Percentiles rank a stretch among this genome's conserved stretches.
Conservation (phyloP, 1,284 basidiomycete genomes). For the Xanthoconium separans region DNA sequence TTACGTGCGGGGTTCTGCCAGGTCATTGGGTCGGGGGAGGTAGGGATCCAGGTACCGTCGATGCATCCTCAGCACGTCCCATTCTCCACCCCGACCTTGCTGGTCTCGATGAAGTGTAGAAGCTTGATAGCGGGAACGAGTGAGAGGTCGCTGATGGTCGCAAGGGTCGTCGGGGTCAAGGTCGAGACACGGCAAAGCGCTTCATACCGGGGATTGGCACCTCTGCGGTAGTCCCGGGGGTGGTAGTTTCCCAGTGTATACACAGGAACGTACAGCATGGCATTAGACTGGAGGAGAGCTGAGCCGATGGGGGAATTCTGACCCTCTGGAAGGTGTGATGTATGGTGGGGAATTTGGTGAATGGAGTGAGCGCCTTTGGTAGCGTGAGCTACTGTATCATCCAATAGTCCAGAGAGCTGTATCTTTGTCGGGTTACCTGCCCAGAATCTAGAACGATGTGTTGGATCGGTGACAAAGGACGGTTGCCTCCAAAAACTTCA, state of each 20-base stretch:
- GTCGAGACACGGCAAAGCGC: constrained; percentile 54
- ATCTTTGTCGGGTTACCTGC: not conserved
- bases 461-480: not conserved
- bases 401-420: constrained; percentile 60
- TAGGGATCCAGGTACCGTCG: constrained; percentile 55
- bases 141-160: constrained; percentile 40
- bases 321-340: constrained; percentile 59
- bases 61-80: constrained; percentile 71
- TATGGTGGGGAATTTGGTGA: constrained; percentile 71
- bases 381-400: not conserved
- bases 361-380: constrained; percentile 68
- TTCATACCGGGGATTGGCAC: constrained; percentile 60
- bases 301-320: constrained; percentile 60
- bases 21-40: constrained; percentile 50
- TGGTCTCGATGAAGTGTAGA: constrained; percentile 56
- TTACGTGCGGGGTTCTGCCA: constrained; percentile 62
- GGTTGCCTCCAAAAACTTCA: constrained; percentile 27
- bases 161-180: constrained; percentile 56
- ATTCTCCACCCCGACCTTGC: constrained; percentile 46
- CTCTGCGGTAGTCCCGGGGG: constrained; percentile 58
- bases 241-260: constrained; percentile 29
- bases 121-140: constrained; percentile 32
- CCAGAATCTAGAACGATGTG: too few relatives aligned
- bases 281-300: constrained; percentile 45
- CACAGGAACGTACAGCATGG: constrained; percentile 14